These are phyloP conservation scores for Atractiella rhizophila DNA, from an alignment of 768 basidiomycete species.

Conservation along the genomic window DNA sequence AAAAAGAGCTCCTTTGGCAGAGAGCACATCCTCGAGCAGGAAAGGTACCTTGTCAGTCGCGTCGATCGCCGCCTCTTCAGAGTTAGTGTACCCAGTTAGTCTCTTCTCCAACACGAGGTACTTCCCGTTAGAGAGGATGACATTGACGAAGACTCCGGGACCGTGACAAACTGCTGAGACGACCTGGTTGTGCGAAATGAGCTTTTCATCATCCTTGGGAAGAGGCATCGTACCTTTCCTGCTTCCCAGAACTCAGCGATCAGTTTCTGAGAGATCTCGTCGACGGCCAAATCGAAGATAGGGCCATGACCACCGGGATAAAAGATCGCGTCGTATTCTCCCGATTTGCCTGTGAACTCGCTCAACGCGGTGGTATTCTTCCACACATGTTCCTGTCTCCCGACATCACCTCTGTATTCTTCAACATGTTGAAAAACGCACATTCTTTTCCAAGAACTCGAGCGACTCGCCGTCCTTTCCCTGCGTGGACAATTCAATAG, in stretches of 20 bases:
- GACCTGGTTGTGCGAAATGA: no score
- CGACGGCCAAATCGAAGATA: constrained; percentile 24
- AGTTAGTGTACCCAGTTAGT: constrained; percentile 44
- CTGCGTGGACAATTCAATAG: constrained; percentile 29
- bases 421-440: no score
- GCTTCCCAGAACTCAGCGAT: neutral
- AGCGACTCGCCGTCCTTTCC: constrained; percentile 21
- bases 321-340: constrained; percentile 48
- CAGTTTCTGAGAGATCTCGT: constrained; percentile 32
- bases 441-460: constrained; percentile 38
- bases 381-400: constrained; percentile 32
- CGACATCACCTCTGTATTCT: no score
- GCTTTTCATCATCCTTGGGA: no score
- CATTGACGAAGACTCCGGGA: constrained; percentile 27
- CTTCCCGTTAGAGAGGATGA: constrained; percentile 24
- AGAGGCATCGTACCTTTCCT: constrained; percentile 15
- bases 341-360: constrained; percentile 27
- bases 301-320: constrained; percentile 37
- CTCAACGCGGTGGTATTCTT: constrained; percentile 34
- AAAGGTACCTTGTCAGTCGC: constrained; percentile 1
- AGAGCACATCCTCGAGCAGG: neutral
- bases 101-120: constrained; percentile 36
- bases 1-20: neutral
- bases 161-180: constrained; percentile 42
- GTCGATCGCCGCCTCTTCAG: constrained; percentile 29